A percentile compares a stretch with the other conserved stretches of the same genome.
phyloP scores from a whole-genome alignment of 441 rosid species.

The Adansonia madagascariensis region DNA sequence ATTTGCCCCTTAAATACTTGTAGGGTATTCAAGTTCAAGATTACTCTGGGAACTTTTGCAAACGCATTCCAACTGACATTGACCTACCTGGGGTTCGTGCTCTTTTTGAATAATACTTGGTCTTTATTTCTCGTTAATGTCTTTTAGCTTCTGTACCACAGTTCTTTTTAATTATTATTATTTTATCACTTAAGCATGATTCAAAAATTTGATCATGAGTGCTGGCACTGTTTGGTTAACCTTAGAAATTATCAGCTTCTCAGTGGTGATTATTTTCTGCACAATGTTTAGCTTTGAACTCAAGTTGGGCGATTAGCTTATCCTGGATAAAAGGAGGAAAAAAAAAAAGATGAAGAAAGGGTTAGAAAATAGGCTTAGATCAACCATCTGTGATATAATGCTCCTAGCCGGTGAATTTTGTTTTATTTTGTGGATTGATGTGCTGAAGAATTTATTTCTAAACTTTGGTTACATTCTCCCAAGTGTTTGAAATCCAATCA shows the following conservation, averaged over 20 bases:
- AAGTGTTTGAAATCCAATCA: not conserved
- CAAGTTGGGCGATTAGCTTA: not conserved
- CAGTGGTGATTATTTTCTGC: not conserved
- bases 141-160: slow-evolving; percentile 1
- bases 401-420: not conserved
- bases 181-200: slow-evolving; percentile 13
- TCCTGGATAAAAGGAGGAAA: not conserved
- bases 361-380: slow-evolving; percentile 1
- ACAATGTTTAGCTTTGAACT: not conserved
- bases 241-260: not conserved
- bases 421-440: not conserved
- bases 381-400: not conserved
- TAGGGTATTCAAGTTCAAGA: slow-evolving; percentile 99
- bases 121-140: slow-evolving; percentile 13
- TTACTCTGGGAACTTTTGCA: slow-evolving; percentile 94
- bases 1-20: slow-evolving; percentile 23
- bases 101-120: slow-evolving; percentile 13
- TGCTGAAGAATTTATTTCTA: not conserved
- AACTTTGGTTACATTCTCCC: slow-evolving; percentile 4
- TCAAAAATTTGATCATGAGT: not conserved
- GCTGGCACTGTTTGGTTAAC: slow-evolving; percentile 16
- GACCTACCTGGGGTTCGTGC: slow-evolving; percentile 79
- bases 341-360: not conserved
- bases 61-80: slow-evolving; percentile 90
- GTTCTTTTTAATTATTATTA: not conserved